phyloP scores from a whole-genome alignment of 768 basidiomycete genomes.

The Suillus bovinus region DNA sequence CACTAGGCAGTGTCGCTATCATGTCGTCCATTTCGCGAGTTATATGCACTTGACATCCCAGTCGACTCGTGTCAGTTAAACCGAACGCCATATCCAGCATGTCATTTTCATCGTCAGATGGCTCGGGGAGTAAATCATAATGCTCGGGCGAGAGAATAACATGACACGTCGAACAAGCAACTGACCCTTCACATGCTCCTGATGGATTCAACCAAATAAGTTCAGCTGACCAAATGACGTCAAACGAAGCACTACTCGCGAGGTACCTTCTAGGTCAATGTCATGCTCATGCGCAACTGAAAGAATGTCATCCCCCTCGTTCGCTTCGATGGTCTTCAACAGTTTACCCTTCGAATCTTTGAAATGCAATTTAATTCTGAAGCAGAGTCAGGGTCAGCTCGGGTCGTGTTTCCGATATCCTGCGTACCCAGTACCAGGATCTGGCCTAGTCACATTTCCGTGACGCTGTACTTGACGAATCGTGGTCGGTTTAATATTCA shows the following conservation, averaged over 20 bases:
- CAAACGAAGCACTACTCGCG: neutral
- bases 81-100: slow-evolving; percentile 99
- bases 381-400: slow-evolving; percentile 1
- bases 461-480: slow-evolving; percentile 36
- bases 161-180: slow-evolving; percentile 98
- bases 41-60: slow-evolving; percentile 79
- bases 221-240: neutral
- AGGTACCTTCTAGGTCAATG: slow-evolving; percentile 89
- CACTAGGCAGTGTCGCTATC: slow-evolving; percentile 80
- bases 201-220: slow-evolving; percentile 2
- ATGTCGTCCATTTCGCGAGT: slow-evolving; percentile 85
- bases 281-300: slow-evolving; percentile 94
- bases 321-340: slow-evolving; percentile 89
- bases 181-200: slow-evolving; percentile 97
- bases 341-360: slow-evolving; percentile 81
- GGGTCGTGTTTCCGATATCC: neutral
- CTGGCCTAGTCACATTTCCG: slow-evolving; percentile 58
- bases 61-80: slow-evolving; percentile 86
- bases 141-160: slow-evolving; percentile 80
- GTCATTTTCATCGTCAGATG: slow-evolving; percentile 97
- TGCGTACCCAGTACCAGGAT: slow-evolving; percentile 67
- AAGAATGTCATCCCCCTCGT: slow-evolving; percentile 92
- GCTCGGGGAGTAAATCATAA: slow-evolving; percentile 88
- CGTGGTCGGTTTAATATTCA: neutral
- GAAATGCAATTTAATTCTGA: slow-evolving; percentile 87